A percentile compares a stretch with the other conserved stretches of the same genome.
These are phyloP conservation scores for Aurifilum marmelostoma DNA, from an alignment of 2,329 filamentous ascomycete genomes.

Conservation along the genomic window DNA sequence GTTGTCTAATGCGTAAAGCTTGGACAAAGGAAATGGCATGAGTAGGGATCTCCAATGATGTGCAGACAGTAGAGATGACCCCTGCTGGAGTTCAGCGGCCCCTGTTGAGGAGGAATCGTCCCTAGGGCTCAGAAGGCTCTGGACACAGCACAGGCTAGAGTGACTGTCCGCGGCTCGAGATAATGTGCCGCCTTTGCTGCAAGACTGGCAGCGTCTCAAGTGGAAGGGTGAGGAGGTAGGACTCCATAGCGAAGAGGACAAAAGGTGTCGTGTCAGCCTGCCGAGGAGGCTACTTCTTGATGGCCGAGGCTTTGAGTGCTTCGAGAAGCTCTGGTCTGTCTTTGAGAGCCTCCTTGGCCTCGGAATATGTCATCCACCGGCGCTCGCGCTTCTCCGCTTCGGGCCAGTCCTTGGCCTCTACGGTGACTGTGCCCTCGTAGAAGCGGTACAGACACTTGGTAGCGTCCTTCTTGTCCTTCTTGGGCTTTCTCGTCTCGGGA, in stretches of 20 bases:
- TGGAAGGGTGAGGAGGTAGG: too few species aligned
- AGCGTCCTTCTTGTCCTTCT: constrained; percentile 58
- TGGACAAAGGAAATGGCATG: constrained; percentile 11
- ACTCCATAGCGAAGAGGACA: too few species aligned
- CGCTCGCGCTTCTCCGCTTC: constrained; percentile 90
- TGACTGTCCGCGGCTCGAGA: neutral
- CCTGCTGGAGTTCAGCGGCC: neutral
- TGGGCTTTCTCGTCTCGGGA: constrained; percentile 79
- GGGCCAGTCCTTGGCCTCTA: constrained; percentile 87
- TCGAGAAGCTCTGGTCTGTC: constrained; percentile 85
- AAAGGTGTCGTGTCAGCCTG: neutral
- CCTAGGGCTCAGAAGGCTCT: neutral
- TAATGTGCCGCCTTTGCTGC: neutral
- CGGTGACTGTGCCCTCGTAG: constrained; percentile 85
- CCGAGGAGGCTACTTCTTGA: constrained; percentile 52
- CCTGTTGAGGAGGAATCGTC: neutral
- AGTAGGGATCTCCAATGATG: constrained; percentile 1
- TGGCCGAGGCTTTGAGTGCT: constrained; percentile 79
- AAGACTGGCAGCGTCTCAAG: neutral
- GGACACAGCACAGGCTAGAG: neutral
- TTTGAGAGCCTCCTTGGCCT: constrained; percentile 78
- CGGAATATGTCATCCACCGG: constrained; percentile 83
- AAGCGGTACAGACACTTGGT: constrained; percentile 76
- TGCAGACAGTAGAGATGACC: neutral
- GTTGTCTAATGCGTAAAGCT: neutral